Percentiles rank a stretch among this genome's conserved stretches.
phyloP scores from a whole-genome alignment of 257 asterid genomes.

The Solanum microdontum region DNA sequence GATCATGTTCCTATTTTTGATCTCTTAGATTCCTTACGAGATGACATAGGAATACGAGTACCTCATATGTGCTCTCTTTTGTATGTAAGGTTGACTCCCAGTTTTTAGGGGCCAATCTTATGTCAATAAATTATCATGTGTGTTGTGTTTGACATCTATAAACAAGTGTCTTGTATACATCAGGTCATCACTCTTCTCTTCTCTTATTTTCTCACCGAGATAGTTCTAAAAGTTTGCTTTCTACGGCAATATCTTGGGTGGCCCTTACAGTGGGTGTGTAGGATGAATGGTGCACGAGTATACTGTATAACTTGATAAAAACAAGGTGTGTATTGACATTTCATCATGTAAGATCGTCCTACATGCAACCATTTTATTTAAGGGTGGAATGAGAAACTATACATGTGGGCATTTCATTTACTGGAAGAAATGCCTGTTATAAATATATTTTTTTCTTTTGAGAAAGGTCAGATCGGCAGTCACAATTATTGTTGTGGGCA shows the following conservation, averaged over 20 bases:
- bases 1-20: neutral
- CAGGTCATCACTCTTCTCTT: neutral
- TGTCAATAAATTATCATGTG: neutral
- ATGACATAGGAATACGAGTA: neutral
- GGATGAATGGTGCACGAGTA: neutral
- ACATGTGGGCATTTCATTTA: neutral
- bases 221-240: neutral
- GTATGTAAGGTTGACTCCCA: neutral
- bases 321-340: neutral
- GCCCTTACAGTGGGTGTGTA: neutral
- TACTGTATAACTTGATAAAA: neutral
- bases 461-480: neutral
- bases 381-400: neutral
- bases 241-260: neutral
- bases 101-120: neutral
- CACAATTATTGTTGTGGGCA: neutral
- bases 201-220: neutral
- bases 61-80: neutral
- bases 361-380: neutral
- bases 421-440: neutral
- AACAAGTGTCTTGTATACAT: neutral
- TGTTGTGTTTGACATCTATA: neutral
- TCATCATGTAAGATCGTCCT: neutral
- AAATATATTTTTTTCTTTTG: neutral
- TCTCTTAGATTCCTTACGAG: neutral